Percentiles rank a stretch among this genome's conserved stretches.
Evolutionary conservation across 2,329 filamentous ascomycete genomes (phyloP).

Genomic region (Apiospora sp.): DNA sequence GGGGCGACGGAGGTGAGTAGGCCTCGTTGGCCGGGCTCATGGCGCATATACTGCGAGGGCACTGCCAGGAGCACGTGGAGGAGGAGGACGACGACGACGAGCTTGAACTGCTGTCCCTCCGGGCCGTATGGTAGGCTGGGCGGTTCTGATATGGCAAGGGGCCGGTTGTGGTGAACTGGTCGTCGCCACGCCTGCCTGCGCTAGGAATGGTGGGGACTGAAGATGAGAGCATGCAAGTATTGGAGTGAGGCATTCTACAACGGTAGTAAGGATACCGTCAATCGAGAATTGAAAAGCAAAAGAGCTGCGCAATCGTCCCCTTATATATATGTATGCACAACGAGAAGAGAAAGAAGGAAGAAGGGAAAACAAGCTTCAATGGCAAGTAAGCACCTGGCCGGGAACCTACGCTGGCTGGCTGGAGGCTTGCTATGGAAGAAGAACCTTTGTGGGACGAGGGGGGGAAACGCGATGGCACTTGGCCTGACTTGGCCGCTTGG

Average conservation of each 20-base stretch:
- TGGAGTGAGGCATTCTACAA: constrained; percentile 15
- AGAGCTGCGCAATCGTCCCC: neutral
- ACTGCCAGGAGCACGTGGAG: neutral
- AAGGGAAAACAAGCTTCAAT: constrained; percentile 2
- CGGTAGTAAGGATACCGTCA: neutral
- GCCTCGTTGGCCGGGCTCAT: constrained; percentile 20
- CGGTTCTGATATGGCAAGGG: neutral
- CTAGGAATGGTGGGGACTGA: constrained; percentile 6
- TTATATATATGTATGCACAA: neutral
- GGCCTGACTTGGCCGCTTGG: neutral
- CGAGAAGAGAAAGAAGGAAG: neutral
- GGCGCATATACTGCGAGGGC: constrained; percentile 17
- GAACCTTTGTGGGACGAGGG: neutral
- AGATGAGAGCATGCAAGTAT: constrained; percentile 11
- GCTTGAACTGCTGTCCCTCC: constrained; percentile 6
- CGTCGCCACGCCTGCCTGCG: constrained; percentile 16
- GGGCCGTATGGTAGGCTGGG: neutral
- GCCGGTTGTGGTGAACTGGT: neutral
- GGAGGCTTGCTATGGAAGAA: neutral
- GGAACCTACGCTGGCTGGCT: neutral
- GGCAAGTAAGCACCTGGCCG: neutral
- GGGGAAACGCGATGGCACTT: neutral
- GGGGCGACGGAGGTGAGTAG: constrained; percentile 2
- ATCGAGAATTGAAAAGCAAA: neutral
- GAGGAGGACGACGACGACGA: neutral